Evolutionary conservation across 2,329 filamentous ascomycete genomes (phyloP).

Genomic region (Lecanicillium sp.): DNA sequence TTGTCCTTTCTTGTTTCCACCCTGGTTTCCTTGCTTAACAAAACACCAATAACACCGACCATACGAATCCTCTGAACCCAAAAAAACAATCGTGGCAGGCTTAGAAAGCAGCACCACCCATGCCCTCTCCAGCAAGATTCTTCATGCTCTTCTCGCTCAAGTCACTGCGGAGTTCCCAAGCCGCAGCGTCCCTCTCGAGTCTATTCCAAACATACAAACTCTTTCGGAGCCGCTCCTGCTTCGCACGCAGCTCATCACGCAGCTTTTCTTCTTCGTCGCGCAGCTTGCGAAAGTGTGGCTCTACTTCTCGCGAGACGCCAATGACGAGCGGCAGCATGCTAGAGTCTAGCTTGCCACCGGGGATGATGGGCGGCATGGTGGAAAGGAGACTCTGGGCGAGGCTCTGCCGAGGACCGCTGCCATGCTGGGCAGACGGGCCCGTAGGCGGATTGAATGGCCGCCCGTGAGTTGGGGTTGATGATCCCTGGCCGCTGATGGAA

Average conservation of each 20-base stretch:
- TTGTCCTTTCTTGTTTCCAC: neutral
- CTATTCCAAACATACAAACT: constrained; percentile 45
- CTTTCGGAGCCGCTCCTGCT: constrained; percentile 46
- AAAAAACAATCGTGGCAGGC: neutral
- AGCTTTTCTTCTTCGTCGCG: constrained; percentile 51
- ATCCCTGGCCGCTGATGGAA: constrained; percentile 18
- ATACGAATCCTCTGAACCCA: neutral
- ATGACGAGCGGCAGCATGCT: constrained; percentile 32
- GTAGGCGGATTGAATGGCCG: constrained; percentile 50
- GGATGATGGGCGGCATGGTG: constrained; percentile 41
- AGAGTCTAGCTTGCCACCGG: constrained; percentile 47
- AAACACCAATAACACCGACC: too few relatives aligned
- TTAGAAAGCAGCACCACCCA: constrained; percentile 48
- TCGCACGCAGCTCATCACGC: constrained; percentile 41
- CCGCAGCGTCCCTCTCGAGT: constrained; percentile 44
- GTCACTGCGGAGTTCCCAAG: constrained; percentile 47
- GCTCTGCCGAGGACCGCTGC: constrained; percentile 29
- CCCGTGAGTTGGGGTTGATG: constrained; percentile 32
- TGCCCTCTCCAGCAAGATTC: constrained; percentile 47
- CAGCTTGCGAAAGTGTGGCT: constrained; percentile 44
- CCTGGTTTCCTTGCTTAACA: too few relatives aligned
- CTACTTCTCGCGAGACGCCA: constrained; percentile 44
- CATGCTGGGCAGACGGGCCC: constrained; percentile 37
- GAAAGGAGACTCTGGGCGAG: constrained; percentile 45
- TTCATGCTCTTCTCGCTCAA: constrained; percentile 48